Conservation (phyloP, 352 stramenopile species). For the Phytophthora syringae region DNA sequence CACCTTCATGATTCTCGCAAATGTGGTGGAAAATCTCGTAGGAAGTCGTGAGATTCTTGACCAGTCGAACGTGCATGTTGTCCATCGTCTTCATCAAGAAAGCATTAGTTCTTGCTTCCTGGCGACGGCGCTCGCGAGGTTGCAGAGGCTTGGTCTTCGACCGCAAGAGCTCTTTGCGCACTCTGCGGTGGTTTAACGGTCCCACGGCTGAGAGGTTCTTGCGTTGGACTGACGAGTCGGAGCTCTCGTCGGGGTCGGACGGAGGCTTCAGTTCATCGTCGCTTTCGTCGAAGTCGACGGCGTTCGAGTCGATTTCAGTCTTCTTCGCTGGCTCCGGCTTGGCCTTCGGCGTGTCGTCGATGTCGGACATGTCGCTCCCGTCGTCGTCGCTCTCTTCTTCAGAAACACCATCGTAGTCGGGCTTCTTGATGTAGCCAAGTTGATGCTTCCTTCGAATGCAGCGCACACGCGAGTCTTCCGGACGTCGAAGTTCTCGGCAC, state of each 20-base stretch:
- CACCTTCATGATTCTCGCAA: neutral
- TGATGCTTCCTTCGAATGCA: slow-evolving; percentile 17
- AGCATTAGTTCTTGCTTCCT: slow-evolving; percentile 21
- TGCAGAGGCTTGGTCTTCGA: neutral
- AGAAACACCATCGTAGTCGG: slow-evolving; percentile 9
- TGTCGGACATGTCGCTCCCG: neutral
- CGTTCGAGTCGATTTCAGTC: slow-evolving; percentile 12
- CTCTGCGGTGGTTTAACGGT: too few species aligned
- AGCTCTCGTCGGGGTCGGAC: slow-evolving; percentile 3
- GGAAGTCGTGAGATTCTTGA: slow-evolving; percentile 19
- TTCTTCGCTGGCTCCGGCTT: neutral
- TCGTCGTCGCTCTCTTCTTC: neutral
- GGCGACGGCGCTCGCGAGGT: slow-evolving; percentile 5
- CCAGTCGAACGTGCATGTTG: slow-evolving; percentile 21
- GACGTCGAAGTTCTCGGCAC: slow-evolving; percentile 14
- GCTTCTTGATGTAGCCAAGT: slow-evolving; percentile 14
- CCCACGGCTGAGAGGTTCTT: neutral
- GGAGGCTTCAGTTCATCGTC: slow-evolving; percentile 6
- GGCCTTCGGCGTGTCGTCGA: neutral
- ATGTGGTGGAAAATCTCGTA: neutral
- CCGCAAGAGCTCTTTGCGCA: too few species aligned
- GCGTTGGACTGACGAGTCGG: neutral
- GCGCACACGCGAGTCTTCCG: slow-evolving; percentile 13
- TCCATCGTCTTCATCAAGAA: slow-evolving; percentile 35
- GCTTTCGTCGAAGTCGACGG: slow-evolving; percentile 5